Evolutionary conservation across 2,329 filamentous ascomycete genomes (phyloP), one percentile per base, ranked within the genome.

Genomic region (Aureobasidium pullulans): DNA sequence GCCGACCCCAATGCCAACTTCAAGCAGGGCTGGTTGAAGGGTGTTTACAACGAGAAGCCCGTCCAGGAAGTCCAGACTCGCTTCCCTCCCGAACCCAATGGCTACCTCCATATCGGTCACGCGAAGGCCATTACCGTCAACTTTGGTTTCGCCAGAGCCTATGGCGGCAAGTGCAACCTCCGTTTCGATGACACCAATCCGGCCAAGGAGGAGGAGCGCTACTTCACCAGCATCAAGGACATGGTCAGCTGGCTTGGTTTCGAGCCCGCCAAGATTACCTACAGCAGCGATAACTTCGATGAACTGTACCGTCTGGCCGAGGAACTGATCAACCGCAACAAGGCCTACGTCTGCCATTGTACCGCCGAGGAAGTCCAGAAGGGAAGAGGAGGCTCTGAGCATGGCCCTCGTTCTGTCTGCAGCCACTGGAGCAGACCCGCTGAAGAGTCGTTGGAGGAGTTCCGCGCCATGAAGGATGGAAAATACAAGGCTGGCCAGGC

Each of bases 181-280:
- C 82, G 93, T 67, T 96, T 89, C 72, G 94, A 97, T 71, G 94
- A 97, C 68, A 97, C 94, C 13, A 97, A 97, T 72, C 94, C 94
- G 1, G 90, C 92, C 64, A 89, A 89, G 48, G 94, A 97, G 72
- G 89, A 96, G 71, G 89, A 96, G 73, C 81, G 87, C 61, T 97
- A 92, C 74, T 95, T 95, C 70, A 83, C 81, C 10, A 88, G 90
- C n/a, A 97, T 97, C 65, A 79, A 90, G 67, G 90, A 96, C 63
- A 90, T 93, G 70, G 82, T 96, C 53, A 76, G 80, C 66, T 97
- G 94, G 94, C 79, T 96, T 6, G 88, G 86, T 6, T 96, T 96
- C 69, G 85, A 83, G 64, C 92, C 92, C 1, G 81, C 81, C 65
- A 81, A 82, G 64, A 84, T 96, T 66, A 96, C 93, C 3, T 87